Evolutionary conservation across 805 yeast species (phyloP).

Genomic region (Grigorovia yakushimaensis): DNA sequence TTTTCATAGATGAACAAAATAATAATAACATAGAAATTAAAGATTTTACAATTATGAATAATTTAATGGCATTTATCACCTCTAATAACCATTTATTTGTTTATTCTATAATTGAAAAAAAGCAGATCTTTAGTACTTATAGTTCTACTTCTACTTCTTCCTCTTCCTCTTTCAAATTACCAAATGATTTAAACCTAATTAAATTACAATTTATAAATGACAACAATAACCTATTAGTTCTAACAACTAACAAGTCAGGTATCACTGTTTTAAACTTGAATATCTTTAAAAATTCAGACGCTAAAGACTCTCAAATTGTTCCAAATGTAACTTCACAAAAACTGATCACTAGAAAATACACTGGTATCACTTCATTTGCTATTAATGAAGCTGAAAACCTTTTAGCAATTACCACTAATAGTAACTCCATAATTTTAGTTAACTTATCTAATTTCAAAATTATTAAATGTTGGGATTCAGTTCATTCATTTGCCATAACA

Average conservation of each 20-base stretch:
- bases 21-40: neutral
- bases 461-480: slow-evolving; percentile 43
- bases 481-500: slow-evolving; percentile 75
- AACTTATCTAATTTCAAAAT: slow-evolving; percentile 42
- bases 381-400: slow-evolving; percentile 27
- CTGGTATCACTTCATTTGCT: slow-evolving; percentile 50
- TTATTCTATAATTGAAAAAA: neutral
- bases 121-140: neutral
- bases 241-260: slow-evolving; percentile 34
- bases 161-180: neutral
- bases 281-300: neutral
- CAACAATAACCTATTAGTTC: slow-evolving; percentile 32
- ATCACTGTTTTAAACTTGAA: slow-evolving; percentile 6
- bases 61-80: neutral
- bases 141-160: neutral
- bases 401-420: slow-evolving; percentile 40
- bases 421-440: slow-evolving; percentile 53
- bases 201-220: neutral
- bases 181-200: neutral
- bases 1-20: neutral
- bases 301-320: neutral
- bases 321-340: neutral
- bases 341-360: slow-evolving; percentile 30
- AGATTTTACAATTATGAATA: neutral
- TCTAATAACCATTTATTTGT: neutral